These are phyloP conservation scores for Basidiobolus meristosporus DNA, from an alignment of 371 early-diverging fungal species.

Conservation along the genomic window DNA sequence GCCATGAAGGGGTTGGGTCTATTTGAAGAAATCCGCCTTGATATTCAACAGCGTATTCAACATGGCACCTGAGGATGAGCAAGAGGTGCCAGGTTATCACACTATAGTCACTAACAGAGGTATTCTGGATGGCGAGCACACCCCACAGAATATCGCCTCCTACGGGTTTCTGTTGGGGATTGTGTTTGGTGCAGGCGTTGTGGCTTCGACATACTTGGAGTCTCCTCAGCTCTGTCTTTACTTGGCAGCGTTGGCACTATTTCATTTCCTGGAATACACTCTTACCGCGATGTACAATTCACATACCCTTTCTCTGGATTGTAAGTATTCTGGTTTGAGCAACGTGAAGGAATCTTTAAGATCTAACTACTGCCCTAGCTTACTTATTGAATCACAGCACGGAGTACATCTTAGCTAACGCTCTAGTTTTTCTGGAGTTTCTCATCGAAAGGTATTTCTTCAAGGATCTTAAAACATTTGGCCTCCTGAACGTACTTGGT, in stretches of 20 bases:
- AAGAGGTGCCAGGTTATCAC: too few species aligned
- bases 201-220: constrained; percentile 11
- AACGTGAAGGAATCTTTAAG: neutral
- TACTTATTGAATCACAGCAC: constrained; percentile 58
- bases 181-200: constrained; percentile 28
- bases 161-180: constrained; percentile 42
- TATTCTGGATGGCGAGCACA: constrained; percentile 42
- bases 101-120: too few species aligned
- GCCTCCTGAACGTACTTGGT: constrained; percentile 30
- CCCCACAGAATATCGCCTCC: constrained; percentile 48
- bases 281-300: constrained; percentile 53
- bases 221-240: constrained; percentile 36
- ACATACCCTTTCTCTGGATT: constrained; percentile 30
- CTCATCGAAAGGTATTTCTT: constrained; percentile 40
- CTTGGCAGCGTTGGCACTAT: constrained; percentile 32
- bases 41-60: too few species aligned
- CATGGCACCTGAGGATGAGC: too few species aligned
- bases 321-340: constrained; percentile 16
- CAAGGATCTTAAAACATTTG: constrained; percentile 29
- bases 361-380: constrained; percentile 14
- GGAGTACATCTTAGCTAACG: constrained; percentile 51
- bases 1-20: too few species aligned
- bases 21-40: too few species aligned
- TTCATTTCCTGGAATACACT: constrained; percentile 63
- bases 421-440: constrained; percentile 43